Conservation (phyloP, 2,329 filamentous ascomycete species). For the Talaromyces albobiverticillius region DNA sequence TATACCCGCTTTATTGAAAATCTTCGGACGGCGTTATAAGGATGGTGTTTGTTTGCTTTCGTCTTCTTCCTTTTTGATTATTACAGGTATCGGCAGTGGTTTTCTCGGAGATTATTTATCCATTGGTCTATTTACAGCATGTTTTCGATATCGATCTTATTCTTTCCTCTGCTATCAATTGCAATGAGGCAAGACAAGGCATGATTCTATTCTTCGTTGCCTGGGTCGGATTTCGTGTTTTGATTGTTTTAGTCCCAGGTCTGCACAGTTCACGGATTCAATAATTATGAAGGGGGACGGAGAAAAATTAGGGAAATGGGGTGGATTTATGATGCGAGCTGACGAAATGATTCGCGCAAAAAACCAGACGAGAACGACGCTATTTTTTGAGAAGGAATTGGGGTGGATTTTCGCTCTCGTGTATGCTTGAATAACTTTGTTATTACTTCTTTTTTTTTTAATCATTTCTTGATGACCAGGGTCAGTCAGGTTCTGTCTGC, state of each 20-base stretch:
- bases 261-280: background rate
- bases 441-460: background rate
- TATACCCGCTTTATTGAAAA: conserved; percentile 45
- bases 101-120: background rate
- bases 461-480: background rate
- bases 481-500: background rate
- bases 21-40: conserved; percentile 36
- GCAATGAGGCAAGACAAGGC: background rate
- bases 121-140: background rate
- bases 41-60: conserved; percentile 14
- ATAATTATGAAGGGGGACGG: background rate
- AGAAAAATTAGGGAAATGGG: background rate
- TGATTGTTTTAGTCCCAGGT: background rate
- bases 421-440: conserved; percentile 3
- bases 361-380: background rate
- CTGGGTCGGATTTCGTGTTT: background rate
- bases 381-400: background rate
- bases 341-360: conserved; percentile 5
- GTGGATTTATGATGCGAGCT: conserved; percentile 1
- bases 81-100: background rate
- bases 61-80: background rate
- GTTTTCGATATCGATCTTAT: background rate
- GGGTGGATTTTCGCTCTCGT: no score
- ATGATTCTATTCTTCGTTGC: background rate
- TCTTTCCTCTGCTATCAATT: background rate